Evolutionary conservation across 805 yeast genomes (phyloP), one percentile per base, ranked within the genome.

Genomic region (Ogataea pignaliae): DNA sequence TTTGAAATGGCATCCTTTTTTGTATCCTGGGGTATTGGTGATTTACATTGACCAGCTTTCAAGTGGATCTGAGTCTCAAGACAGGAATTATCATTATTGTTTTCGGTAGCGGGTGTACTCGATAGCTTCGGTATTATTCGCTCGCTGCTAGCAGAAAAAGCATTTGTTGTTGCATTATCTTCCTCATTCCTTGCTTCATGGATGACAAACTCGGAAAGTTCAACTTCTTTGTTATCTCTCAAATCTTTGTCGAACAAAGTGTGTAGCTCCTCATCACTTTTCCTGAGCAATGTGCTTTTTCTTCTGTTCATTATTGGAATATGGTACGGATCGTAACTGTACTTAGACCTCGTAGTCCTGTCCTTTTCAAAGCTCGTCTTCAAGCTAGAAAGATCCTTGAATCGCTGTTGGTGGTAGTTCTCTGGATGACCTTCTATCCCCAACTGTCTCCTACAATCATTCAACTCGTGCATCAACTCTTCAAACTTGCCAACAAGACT

Each of bases 201-300:
- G 29, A 40, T 40, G 3, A 21, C 29, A 12, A 38, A 36, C 13
- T 40, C 41, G 10, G 28, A 13, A 10, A 44, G 17, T 29, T 32
- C 41, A 13, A 31, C 12, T 9, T 40, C 37, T 13, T 18, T 21
- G 11, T 28, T 26, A 2, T 18, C 16, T 16, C 15, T 7, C 9
- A 29, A 12, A 61, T 10, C 59, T 52, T 39, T 51, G 51, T 16
- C 56, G 59, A 21, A 48, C 40, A 35, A 16, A 7, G 34, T 8
- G 37, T 32, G 13, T 13, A 36, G 15, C 5, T 41, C 36, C 14
- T 28, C 15, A 13, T 36, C 30, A 10, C 13, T 41, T 14, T 30
- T 36, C 31, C 40, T 41, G 34, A 35, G n/a, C 8, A 40, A 17
- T 9, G 29, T 18, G 17, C 41, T 42, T 34, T 45, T 42, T 28